Evolutionary conservation across 768 basidiomycete species (phyloP), one percentile per base, ranked within the genome.

Genomic region (Xanthoconium stramineum): DNA sequence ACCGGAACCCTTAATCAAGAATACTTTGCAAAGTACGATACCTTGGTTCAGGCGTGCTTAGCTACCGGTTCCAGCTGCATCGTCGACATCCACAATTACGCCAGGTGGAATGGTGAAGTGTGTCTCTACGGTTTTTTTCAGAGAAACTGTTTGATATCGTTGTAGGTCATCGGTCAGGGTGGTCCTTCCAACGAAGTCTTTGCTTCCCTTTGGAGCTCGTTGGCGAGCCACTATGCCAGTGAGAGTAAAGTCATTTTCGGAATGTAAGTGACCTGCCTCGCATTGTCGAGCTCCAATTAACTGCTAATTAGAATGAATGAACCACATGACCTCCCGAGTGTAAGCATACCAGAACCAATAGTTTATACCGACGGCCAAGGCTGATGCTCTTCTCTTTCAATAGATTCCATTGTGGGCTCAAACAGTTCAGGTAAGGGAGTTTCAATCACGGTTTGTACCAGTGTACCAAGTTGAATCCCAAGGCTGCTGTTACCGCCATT

Each of bases 1-100:
- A 72, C 74, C 15, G 78, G 74, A 2, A 66, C 75, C 11, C 61
- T 84, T 24, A 68, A 43, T 38, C 40, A 55, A 35, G 32, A 33
- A 19, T 14, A 55, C 40, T 60, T 60, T 33, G 19, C 50, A 6
- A 5, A 55, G 20, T 61, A 61, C 33, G n/a, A 61, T 37, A 4
- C 53, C 3, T 49, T 60, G 40, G 60, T 61, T 15, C 35, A 52
- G 32, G 58, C 58, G 5, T 60, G 53, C 47, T 52, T 61, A 43
- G 35, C n/a, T 1, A 52, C 60, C 3, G 58, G 60, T 5, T 53
- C 60, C 1, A 39, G 37, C n/a, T 61, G 60, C 13, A 39, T 55
- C 17, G 56, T 61, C 11, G 60, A 60, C 30, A 55, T 61, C 13
- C 58, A 61, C 47, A 61, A 61, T 13, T 61, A 60, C 5, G 60